Evolutionary conservation across 257 asterid genomes (phyloP), one percentile per base, ranked within the genome.

Genomic region (Petunia axillaris): DNA sequence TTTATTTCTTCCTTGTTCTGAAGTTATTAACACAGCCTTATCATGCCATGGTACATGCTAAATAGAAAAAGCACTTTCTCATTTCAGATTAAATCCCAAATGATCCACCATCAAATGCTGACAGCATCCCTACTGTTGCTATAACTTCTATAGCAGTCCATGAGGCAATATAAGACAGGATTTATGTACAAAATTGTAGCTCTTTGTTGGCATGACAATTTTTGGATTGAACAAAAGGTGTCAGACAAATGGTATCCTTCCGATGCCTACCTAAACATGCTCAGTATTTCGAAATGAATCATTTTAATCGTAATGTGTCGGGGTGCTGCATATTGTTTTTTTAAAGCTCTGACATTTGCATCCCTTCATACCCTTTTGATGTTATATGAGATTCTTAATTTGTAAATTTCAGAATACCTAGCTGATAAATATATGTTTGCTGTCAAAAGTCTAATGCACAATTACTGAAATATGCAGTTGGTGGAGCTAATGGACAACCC

Each of bases 401-500:
- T 71, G 77, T 48, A 10, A 57, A 71, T 71, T 48, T 71, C 77
- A 71, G 35, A 57, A 36, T 71, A 71, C 35, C 35, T 48, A 25
- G 35, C 5, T 70, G 77, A 46, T 71, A 35, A 48, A 2, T 36
- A 71, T 10, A 71, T 5, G 44, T 71, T 50, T 71, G 44, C 77
- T 71, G 62, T 71, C 44, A 25, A 71, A 48, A 48, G 5, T 71
- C 62, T 71, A 57, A 71, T 48, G 62, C 44, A 50, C n/a, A 71
- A 71, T 71, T 71, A 71, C 60, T 48, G 59, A 60, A 44, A 43
- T 71, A 48, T 91, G 91, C 98, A 96, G 99, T 90, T 96, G 86
- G 98, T 96, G 48, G 98, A 93, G 90, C 83, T 91, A 86, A 83
- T 96, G 80, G 99, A 96, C 88, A 84, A 83, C 80, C 98, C 98